Conservation (phyloP, 257 asterid genomes). For the Fraxinus americana region DNA sequence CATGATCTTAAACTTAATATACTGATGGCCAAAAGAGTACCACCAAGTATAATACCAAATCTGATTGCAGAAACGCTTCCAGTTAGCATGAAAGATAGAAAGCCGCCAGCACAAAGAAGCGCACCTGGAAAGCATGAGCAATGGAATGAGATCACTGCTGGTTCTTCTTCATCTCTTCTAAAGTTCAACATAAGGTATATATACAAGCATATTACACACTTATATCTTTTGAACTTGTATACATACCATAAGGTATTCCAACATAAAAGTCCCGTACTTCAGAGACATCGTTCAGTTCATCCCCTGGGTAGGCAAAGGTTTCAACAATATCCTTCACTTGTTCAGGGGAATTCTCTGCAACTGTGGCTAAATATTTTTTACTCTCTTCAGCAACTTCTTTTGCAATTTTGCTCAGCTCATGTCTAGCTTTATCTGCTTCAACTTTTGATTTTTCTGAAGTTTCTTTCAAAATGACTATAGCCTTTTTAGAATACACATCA, state of each 20-base stretch:
- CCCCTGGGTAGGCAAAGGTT: conserved; percentile 65
- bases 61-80: conserved; percentile 81
- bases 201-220: background rate
- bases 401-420: conserved; percentile 60
- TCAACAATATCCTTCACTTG: conserved; percentile 78
- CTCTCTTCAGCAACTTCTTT: conserved; percentile 72
- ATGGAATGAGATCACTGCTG: conserved; percentile 24
- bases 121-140: conserved; percentile 54
- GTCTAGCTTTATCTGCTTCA: conserved; percentile 79
- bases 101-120: conserved; percentile 71
- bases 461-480: conserved; percentile 60
- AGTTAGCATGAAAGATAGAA: conserved; percentile 75
- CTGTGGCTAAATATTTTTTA: conserved; percentile 60
- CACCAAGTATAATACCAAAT: conserved; percentile 87
- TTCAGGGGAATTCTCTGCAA: conserved; percentile 81
- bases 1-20: conserved; percentile 79
- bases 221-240: background rate
- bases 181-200: conserved; percentile 1
- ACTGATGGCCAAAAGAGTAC: conserved; percentile 78
- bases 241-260: conserved; percentile 91
- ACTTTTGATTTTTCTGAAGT: conserved; percentile 72
- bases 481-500: conserved; percentile 66
- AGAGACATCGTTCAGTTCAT: conserved; percentile 61
- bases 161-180: background rate
- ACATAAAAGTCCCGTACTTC: conserved; percentile 75